A percentile compares a stretch with the other conserved stretches of the same genome.
Evolutionary conservation across 228 moss, liverwort and hornwort genomes (phyloP).

Genomic region (Sphagnum magellanicum): DNA sequence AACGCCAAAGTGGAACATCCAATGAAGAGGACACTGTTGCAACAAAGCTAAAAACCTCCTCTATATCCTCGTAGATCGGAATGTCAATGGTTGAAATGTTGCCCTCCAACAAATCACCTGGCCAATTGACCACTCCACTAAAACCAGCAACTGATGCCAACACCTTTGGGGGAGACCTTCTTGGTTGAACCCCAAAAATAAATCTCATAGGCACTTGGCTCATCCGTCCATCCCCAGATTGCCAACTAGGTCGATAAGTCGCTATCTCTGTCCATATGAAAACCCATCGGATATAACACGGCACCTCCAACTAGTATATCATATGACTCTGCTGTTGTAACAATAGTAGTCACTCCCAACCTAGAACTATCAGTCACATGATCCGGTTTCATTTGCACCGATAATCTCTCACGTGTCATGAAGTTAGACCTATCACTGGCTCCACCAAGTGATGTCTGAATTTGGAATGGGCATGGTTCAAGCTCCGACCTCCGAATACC

Average conservation of each 20-base stretch:
- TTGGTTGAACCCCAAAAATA: too few relatives aligned
- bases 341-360: not conserved
- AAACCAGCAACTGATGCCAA: too few relatives aligned
- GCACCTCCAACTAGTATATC: not conserved
- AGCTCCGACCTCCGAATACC: not conserved
- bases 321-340: not conserved
- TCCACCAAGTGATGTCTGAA: conserved; percentile 2
- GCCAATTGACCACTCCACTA: too few relatives aligned
- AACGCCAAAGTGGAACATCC: too few relatives aligned
- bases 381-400: not conserved
- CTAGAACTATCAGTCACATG: not conserved
- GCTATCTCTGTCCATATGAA: not conserved
- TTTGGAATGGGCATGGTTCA: not conserved
- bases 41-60: too few relatives aligned
- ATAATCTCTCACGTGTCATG: not conserved
- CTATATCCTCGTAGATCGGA: too few relatives aligned
- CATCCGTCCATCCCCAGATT: not conserved
- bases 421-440: not conserved
- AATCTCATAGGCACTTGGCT: too few relatives aligned
- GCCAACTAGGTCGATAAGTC: not conserved
- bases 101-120: too few relatives aligned
- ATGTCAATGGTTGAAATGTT: too few relatives aligned
- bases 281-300: not conserved
- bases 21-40: too few relatives aligned
- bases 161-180: too few relatives aligned